phyloP scores from a whole-genome alignment of 1,284 basidiomycete species.

The Fomitopsis pinicola region DNA sequence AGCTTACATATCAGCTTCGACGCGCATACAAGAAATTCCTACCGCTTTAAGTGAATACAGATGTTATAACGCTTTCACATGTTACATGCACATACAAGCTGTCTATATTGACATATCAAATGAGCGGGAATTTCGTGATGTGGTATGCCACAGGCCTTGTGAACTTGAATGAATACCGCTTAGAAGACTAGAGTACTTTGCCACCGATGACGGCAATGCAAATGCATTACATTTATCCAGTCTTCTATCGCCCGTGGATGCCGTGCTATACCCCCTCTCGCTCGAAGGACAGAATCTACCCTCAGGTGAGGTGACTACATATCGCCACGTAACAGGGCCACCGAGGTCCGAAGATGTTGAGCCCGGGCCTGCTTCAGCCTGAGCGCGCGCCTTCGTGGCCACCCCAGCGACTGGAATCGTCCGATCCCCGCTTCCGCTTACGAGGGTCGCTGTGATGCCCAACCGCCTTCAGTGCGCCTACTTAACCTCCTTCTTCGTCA shows the following conservation, averaged over 20 bases:
- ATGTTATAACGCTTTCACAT: too few species aligned
- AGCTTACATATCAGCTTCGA: too few species aligned
- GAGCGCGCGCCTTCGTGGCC: neutral
- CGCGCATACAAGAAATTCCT: too few species aligned
- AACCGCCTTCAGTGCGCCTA: constrained; percentile 50
- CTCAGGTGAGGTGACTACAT: too few species aligned
- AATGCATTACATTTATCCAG: neutral
- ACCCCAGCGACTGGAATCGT: neutral
- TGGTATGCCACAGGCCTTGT: too few species aligned
- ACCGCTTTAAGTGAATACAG: too few species aligned
- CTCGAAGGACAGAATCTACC: too few species aligned
- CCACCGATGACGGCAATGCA: neutral
- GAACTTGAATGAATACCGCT: too few species aligned
- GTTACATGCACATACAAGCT: too few species aligned
- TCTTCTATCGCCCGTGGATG: neutral
- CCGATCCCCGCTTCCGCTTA: neutral
- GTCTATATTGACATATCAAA: too few species aligned
- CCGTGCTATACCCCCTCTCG: neutral
- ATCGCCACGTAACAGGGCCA: too few species aligned
- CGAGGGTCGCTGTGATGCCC: constrained; percentile 22
- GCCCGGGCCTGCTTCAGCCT: neutral
- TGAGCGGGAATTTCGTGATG: too few species aligned
- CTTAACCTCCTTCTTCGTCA: constrained; percentile 43
- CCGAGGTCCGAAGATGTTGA: neutral
- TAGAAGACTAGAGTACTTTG: neutral